phyloP scores from a whole-genome alignment of 2,329 filamentous ascomycete species.

The Colletotrichum paranaense region DNA sequence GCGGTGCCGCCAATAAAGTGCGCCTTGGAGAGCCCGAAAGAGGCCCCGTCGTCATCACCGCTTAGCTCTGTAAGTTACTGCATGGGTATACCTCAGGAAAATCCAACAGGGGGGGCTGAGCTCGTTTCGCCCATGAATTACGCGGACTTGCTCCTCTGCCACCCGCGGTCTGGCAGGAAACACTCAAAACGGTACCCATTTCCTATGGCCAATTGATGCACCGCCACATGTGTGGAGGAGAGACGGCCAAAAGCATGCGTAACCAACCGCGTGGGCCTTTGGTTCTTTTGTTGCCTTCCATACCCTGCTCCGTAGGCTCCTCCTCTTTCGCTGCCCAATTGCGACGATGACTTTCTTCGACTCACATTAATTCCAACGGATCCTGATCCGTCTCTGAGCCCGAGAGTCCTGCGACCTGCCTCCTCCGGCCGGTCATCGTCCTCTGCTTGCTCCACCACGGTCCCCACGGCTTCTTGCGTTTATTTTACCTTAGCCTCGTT shows the following conservation, averaged over 20 bases:
- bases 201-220: neutral
- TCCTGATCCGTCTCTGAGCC: too few species aligned
- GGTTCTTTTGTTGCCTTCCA: neutral
- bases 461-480: neutral
- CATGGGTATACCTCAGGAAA: neutral
- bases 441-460: neutral
- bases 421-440: neutral
- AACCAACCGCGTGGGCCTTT: constrained; percentile 1
- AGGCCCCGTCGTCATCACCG: constrained; percentile 15
- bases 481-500: neutral
- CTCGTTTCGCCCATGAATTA: constrained; percentile 30
- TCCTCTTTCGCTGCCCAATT: neutral
- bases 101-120: constrained; percentile 19
- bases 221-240: neutral
- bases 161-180: neutral
- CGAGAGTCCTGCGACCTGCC: neutral
- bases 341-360: neutral
- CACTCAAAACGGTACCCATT: neutral
- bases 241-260: constrained; percentile 1
- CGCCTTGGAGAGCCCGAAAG: neutral
- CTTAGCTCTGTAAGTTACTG: too few species aligned
- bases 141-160: constrained; percentile 9
- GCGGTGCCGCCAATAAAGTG: too few species aligned
- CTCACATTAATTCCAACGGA: neutral
- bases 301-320: too few species aligned